A percentile compares a stretch with the other conserved stretches of the same genome.
These are phyloP conservation scores for Plasmopara muralis DNA, from an alignment of 352 stramenopile genomes.

Conservation along the genomic window DNA sequence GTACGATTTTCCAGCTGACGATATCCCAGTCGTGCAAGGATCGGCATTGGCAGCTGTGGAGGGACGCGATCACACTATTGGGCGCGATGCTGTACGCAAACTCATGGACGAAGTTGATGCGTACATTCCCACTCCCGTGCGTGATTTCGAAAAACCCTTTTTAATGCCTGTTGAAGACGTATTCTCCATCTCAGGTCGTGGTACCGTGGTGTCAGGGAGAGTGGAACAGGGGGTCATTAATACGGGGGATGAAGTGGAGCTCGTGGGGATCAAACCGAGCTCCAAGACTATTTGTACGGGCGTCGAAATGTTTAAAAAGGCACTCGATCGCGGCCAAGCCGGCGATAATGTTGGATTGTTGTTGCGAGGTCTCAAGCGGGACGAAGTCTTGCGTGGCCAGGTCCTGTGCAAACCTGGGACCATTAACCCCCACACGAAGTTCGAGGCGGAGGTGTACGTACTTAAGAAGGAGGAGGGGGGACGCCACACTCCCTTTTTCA, in stretches of 20 bases:
- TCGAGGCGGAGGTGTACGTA: constrained; percentile 94
- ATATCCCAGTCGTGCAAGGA: constrained; percentile 92
- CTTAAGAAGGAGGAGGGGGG: constrained; percentile 95
- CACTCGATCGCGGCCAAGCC: constrained; percentile 89
- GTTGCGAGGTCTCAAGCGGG: constrained; percentile 91
- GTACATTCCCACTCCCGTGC: constrained; percentile 82
- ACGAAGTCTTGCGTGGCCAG: constrained; percentile 91
- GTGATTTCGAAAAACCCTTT: constrained; percentile 95
- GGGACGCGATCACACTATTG: constrained; percentile 82
- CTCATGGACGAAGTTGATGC: constrained; percentile 89
- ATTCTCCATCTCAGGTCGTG: constrained; percentile 95
- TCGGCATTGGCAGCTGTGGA: constrained; percentile 91
- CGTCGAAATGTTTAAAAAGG: constrained; percentile 98
- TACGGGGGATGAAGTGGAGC: constrained; percentile 43
- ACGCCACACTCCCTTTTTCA: constrained; percentile 95
- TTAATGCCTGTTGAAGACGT: constrained; percentile 97
- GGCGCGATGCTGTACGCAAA: constrained; percentile 82
- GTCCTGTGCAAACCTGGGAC: constrained; percentile 84
- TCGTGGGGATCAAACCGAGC: constrained; percentile 36
- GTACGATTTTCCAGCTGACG: constrained; percentile 94
- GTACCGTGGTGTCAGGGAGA: constrained; percentile 95
- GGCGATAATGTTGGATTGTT: constrained; percentile 95
- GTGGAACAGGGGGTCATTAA: constrained; percentile 88
- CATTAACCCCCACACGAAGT: constrained; percentile 87
- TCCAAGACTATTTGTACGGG: constrained; percentile 65